Evolutionary conservation across 1,139 yeast genomes (phyloP), one percentile per base, ranked within the genome.

Genomic region (Taphrina deformans): DNA sequence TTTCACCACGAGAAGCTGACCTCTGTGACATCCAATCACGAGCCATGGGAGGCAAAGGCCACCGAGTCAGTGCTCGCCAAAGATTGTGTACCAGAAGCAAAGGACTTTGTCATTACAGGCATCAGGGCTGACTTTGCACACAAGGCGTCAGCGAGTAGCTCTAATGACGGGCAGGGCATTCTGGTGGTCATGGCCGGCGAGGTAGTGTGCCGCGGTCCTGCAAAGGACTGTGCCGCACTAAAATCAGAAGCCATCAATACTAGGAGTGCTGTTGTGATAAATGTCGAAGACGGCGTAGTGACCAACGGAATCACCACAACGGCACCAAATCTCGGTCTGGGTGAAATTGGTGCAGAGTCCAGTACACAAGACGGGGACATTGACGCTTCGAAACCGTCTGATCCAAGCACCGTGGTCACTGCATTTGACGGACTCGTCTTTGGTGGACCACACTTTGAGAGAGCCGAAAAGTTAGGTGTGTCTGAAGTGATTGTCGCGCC

Each of bases 401-500:
- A 55, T 16, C 52, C 61, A 18, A 14, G 14, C 29, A 18, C 61
- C 10, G 27, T 55, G 27, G 41, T 55, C 9, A 44, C 26, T 5
- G 61, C 61, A 2, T 27, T 14, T 1, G 52, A 55, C 14, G 61
- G 61, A 14, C 44, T 55, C 12, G 41, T 45, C 23, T 44, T 55
- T 21, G 61, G 52, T 1, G 61, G 61, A 10, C 52, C 52, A 16
- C 61, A 55, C 35, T 21, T 44, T 23, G 61, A 55, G 2, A 16
- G 61, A 7, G 61, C 61, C n/a, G 16, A n/a, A 10, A 55, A 55
- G 41, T 14, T 29, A 18, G 61, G 61, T 21, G 52, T 55, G 9
- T 21, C 29, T 7, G 44, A 27, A 18, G 51, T 46, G 23, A 55
- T 55, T 2, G 44, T 33, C 4, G 52, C 61, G 2, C 61, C 61